Percentiles rank a stretch among this genome's conserved stretches.
Evolutionary conservation across 2,329 filamentous ascomycete species (phyloP).

Genomic region (Claviceps spartinae): DNA sequence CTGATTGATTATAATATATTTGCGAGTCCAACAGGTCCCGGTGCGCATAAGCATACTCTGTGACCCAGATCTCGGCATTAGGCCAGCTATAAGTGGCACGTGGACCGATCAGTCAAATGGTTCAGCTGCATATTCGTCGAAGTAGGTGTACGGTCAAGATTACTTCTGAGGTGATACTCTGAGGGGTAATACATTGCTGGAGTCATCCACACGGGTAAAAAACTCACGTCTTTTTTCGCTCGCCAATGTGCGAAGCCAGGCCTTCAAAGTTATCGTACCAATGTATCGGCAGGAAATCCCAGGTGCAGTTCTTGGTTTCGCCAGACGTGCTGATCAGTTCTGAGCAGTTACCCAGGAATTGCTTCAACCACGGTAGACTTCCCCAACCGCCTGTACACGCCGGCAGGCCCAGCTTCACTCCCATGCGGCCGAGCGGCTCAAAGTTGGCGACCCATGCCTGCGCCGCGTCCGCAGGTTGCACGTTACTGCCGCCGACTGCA

Average conservation of each 20-base stretch:
- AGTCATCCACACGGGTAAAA: no score
- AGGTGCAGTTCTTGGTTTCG: conserved; percentile 39
- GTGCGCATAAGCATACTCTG: conserved; percentile 56
- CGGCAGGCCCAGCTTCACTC: conserved; percentile 56
- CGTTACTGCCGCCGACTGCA: conserved; percentile 45
- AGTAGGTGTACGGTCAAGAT: no score
- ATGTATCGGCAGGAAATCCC: conserved; percentile 50
- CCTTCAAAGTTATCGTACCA: conserved; percentile 60
- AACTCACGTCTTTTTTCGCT: conserved; percentile 24
- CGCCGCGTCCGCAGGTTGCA: conserved; percentile 48
- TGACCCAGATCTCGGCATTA: conserved; percentile 57
- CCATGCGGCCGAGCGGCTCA: conserved; percentile 49
- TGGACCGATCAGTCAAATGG: background rate
- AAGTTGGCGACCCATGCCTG: conserved; percentile 58
- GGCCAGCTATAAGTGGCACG: conserved; percentile 37
- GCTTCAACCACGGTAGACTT: conserved; percentile 52
- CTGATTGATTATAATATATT: conserved; percentile 52
- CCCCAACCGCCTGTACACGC: conserved; percentile 48
- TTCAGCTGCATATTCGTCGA: no score
- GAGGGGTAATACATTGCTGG: no score
- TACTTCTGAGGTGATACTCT: no score
- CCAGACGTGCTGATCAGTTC: conserved; percentile 34
- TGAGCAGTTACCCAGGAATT: conserved; percentile 53
- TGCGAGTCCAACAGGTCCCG: conserved; percentile 44
- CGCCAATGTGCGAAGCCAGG: conserved; percentile 51